Base-by-base conservation (phyloP, 78 protist genomes). In the Trichosphaerium sp. region DNA sequence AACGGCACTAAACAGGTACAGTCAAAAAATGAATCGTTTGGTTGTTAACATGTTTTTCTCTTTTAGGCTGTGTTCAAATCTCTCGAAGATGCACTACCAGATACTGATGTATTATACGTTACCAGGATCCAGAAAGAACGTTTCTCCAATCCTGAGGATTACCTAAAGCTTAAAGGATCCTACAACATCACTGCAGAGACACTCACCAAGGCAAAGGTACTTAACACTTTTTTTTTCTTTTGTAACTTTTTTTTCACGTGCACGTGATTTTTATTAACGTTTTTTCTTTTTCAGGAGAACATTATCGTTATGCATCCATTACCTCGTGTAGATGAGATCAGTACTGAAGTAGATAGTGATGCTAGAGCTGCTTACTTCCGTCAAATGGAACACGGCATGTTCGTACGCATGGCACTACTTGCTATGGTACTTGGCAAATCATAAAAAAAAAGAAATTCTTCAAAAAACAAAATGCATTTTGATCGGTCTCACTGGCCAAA, bases 251-350 rank as follows among this genome's bases (percentile, higher is more conserved):
- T n/a, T n/a, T n/a, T n/a, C n/a, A n/a, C n/a, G n/a, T n/a, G n/a
- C n/a, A n/a, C n/a, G n/a, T n/a, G n/a, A n/a, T n/a, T n/a, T n/a
- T n/a, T n/a, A n/a, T n/a, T n/a, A n/a, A n/a, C n/a, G n/a, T n/a
- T n/a, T n/a, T n/a, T n/a, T n/a, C n/a, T n/a, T n/a, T n/a, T n/a
- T n/a, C n/a, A n/a, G 72, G 63, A 78, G 54, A 56, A 65, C 56
- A 81, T 78, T 84, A 73, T 86, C 71, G 83, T 92, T 41, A 78
- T 92, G 89, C 96, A 92, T 58, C 96, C 96, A 51, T 83, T 92
- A 25, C 96, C 96, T 25, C 88, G 96, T 52, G 85, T 83, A 52
- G 85, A 77, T 41, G 96, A 91, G 74, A 80, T 91, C 66, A 25
- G 54, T 49, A 49, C 80, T 21, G 79, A 66, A 14, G 88, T 87